A percentile compares a stretch with the other conserved stretches of the same genome.
Evolutionary conservation across 2,329 filamentous ascomycete species (phyloP).

Genomic region (Colletotrichum orchidophilum): DNA sequence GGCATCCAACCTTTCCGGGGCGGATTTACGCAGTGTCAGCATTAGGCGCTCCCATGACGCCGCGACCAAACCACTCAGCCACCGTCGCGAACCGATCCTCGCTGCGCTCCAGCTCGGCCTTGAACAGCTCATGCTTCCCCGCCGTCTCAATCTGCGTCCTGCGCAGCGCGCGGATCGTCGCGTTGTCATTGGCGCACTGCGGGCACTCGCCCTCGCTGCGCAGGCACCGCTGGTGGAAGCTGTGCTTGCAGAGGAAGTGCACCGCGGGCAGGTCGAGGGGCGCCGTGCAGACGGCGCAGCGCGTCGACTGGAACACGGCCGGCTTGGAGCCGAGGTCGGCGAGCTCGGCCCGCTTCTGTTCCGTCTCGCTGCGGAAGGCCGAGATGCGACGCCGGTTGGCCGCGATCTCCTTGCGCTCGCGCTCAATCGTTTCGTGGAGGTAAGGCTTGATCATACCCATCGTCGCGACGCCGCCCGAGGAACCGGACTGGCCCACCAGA

Average conservation of each 20-base stretch:
- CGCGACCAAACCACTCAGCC: constrained; percentile 93
- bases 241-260: constrained; percentile 97
- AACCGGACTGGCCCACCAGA: constrained; percentile 68
- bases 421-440: constrained; percentile 85
- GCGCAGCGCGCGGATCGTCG: constrained; percentile 87
- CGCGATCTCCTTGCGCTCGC: constrained; percentile 86
- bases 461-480: constrained; percentile 75
- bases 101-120: constrained; percentile 78
- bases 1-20: neutral
- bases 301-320: constrained; percentile 87
- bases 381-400: constrained; percentile 82
- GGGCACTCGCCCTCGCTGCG: constrained; percentile 76
- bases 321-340: constrained; percentile 81
- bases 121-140: constrained; percentile 89
- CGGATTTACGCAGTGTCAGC: constrained; percentile 37
- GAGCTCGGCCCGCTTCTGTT: constrained; percentile 81
- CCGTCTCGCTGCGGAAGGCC: constrained; percentile 86
- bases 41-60: constrained; percentile 76
- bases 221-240: constrained; percentile 92
- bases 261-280: constrained; percentile 88
- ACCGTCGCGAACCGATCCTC: constrained; percentile 90
- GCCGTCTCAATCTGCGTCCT: constrained; percentile 87
- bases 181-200: constrained; percentile 83
- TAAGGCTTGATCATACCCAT: constrained; percentile 98
- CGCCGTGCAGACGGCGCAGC: constrained; percentile 84